These are phyloP conservation scores for Wickerhamomyces bovis DNA, from an alignment of 805 yeast species.

Conservation along the genomic window DNA sequence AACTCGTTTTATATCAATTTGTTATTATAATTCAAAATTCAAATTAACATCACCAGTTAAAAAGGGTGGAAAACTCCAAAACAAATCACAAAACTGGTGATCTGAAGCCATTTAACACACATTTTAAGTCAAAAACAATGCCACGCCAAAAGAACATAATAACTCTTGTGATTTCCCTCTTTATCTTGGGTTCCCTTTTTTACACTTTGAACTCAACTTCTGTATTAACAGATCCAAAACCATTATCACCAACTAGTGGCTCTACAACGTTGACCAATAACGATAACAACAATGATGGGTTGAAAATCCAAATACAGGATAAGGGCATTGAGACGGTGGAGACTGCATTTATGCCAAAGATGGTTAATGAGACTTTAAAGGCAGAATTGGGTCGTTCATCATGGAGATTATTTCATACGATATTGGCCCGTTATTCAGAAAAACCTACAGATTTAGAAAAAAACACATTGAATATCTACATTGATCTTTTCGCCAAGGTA, in stretches of 20 bases:
- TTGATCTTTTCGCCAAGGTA: slow-evolving; percentile 77
- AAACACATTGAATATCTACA: slow-evolving; percentile 54
- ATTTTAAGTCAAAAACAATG: neutral
- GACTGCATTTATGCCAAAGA: slow-evolving; percentile 68
- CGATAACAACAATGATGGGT: neutral
- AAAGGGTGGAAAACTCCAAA: too few species aligned
- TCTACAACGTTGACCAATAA: slow-evolving; percentile 23
- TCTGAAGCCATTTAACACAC: too few species aligned
- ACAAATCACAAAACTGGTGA: too few species aligned
- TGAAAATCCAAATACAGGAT: neutral
- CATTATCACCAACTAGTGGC: slow-evolving; percentile 15
- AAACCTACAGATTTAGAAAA: slow-evolving; percentile 61
- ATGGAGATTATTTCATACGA: slow-evolving; percentile 88
- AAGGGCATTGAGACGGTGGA: slow-evolving; percentile 1
- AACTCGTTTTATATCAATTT: neutral
- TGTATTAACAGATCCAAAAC: slow-evolving; percentile 21
- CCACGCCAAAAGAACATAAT: neutral
- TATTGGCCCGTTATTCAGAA: slow-evolving; percentile 88
- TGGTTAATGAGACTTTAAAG: slow-evolving; percentile 78
- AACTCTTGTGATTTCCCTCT: neutral
- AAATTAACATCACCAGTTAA: too few species aligned
- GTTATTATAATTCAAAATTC: too few species aligned
- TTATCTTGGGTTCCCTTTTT: slow-evolving; percentile 6
- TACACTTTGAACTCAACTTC: slow-evolving; percentile 6
- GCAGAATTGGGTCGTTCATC: slow-evolving; percentile 88